A percentile compares a stretch with the other conserved stretches of the same genome.
phyloP scores from a whole-genome alignment of 139 green algal genomes.

The Picochlorum sp. region DNA sequence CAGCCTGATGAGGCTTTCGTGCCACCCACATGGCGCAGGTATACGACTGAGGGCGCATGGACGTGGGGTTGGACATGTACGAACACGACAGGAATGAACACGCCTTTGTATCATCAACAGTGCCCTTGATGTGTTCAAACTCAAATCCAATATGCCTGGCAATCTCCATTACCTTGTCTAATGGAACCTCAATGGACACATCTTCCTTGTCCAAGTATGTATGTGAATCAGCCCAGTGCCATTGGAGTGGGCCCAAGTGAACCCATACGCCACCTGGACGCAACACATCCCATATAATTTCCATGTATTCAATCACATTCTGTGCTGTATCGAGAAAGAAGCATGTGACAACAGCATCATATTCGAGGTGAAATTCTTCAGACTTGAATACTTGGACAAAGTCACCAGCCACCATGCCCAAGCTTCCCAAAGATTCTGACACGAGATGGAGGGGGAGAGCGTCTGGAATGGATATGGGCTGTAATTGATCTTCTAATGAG shows the following conservation, averaged over 20 bases:
- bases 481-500: conserved; percentile 60
- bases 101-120: not conserved
- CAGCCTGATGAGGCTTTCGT: conserved; percentile 3
- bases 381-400: conserved; percentile 84
- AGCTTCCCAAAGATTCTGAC: not conserved
- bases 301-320: conserved; percentile 94
- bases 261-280: conserved; percentile 72
- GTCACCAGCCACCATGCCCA: conserved; percentile 88
- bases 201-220: conserved; percentile 22
- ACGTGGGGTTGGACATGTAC: conserved; percentile 5
- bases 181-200: conserved; percentile 64
- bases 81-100: not conserved
- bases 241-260: conserved; percentile 92
- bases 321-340: conserved; percentile 99
- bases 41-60: conserved; percentile 2
- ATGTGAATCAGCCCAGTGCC: conserved; percentile 78
- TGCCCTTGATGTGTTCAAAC: not conserved
- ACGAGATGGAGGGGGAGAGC: conserved; percentile 44
- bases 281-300: conserved; percentile 45
- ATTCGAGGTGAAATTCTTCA: conserved; percentile 42
- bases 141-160: conserved; percentile 47
- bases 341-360: conserved; percentile 86
- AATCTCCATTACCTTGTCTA: conserved; percentile 54
- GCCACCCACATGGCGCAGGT: conserved; percentile 2
- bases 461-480: conserved; percentile 62